Conservation (phyloP, 768 basidiomycete species). For the Leccinum longicurvipes region DNA sequence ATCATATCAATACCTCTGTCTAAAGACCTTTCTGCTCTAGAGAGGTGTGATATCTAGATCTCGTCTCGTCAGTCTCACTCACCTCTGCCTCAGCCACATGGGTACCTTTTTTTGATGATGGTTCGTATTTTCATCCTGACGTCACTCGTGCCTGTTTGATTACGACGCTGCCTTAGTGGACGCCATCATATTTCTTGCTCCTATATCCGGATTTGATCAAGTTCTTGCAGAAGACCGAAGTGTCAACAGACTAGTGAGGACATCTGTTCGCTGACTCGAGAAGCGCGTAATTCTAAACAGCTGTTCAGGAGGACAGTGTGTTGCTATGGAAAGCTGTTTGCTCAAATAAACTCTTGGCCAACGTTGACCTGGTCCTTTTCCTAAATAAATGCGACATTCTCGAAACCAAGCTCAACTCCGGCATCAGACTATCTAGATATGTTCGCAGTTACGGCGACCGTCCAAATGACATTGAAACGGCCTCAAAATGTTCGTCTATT, state of each 20-base stretch:
- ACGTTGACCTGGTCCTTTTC: slow-evolving; percentile 75
- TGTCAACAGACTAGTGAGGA: slow-evolving; percentile 47
- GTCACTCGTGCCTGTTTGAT: neutral
- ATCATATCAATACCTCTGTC: neutral
- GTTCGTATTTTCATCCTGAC: slow-evolving; percentile 21
- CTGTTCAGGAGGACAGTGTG: slow-evolving; percentile 66
- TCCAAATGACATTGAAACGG: slow-evolving; percentile 66
- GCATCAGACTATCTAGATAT: slow-evolving; percentile 61
- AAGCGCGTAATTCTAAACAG: neutral
- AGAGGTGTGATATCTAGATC: slow-evolving; percentile 27
- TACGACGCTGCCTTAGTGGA: slow-evolving; percentile 23
- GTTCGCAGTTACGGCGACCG: slow-evolving; percentile 70
- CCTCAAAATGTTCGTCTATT: slow-evolving; percentile 54
- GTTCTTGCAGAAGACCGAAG: slow-evolving; percentile 48
- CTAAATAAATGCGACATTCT: slow-evolving; percentile 82
- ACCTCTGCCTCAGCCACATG: slow-evolving; percentile 38
- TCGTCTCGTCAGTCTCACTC: slow-evolving; percentile 6
- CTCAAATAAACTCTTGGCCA: slow-evolving; percentile 64
- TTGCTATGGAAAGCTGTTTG: slow-evolving; percentile 73
- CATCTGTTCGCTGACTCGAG: neutral
- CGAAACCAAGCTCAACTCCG: slow-evolving; percentile 59
- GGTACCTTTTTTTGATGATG: slow-evolving; percentile 56
- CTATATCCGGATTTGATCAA: slow-evolving; percentile 57
- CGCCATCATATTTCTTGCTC: slow-evolving; percentile 59
- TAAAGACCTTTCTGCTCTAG: slow-evolving; percentile 23